phyloP scores from a whole-genome alignment of 371 early-diverging fungal species.

The Phascolomyces articulosus region DNA sequence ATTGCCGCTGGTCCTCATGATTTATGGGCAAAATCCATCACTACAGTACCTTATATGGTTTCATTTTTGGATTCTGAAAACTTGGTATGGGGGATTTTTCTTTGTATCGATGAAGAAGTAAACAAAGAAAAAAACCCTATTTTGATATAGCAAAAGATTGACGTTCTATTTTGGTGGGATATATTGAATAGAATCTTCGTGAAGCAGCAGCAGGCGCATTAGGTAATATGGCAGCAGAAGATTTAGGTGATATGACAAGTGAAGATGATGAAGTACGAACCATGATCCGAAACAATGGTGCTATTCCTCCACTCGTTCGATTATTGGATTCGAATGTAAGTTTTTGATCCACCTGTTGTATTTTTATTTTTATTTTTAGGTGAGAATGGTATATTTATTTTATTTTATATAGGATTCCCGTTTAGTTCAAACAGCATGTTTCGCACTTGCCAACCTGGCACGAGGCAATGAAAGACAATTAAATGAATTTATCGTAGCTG shows the following conservation, averaged over 20 bases:
- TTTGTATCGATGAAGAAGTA: neutral
- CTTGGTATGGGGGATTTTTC: conserved; percentile 29
- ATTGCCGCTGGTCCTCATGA: conserved; percentile 67
- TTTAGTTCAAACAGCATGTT: conserved; percentile 73
- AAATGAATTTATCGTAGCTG: conserved; percentile 50
- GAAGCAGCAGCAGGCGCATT: conserved; percentile 55
- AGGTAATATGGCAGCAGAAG: conserved; percentile 78
- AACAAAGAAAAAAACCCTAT: too few species aligned
- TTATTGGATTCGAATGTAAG: conserved; percentile 54
- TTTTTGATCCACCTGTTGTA: neutral
- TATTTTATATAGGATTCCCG: conserved; percentile 38
- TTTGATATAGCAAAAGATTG: neutral
- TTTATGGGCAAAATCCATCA: conserved; percentile 58
- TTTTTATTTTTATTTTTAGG: too few species aligned
- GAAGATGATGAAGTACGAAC: conserved; percentile 66
- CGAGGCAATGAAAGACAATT: conserved; percentile 61
- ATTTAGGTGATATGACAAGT: conserved; percentile 72
- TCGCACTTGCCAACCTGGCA: conserved; percentile 77
- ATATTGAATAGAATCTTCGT: conserved; percentile 24
- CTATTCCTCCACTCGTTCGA: conserved; percentile 55
- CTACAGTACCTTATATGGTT: conserved; percentile 64
- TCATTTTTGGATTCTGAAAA: conserved; percentile 56
- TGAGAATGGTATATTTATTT: neutral
- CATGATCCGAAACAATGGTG: conserved; percentile 63
- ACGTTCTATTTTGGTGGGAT: neutral